Evolutionary conservation across 2,329 filamentous ascomycete species (phyloP).

Genomic region (Aspergillus sp.): DNA sequence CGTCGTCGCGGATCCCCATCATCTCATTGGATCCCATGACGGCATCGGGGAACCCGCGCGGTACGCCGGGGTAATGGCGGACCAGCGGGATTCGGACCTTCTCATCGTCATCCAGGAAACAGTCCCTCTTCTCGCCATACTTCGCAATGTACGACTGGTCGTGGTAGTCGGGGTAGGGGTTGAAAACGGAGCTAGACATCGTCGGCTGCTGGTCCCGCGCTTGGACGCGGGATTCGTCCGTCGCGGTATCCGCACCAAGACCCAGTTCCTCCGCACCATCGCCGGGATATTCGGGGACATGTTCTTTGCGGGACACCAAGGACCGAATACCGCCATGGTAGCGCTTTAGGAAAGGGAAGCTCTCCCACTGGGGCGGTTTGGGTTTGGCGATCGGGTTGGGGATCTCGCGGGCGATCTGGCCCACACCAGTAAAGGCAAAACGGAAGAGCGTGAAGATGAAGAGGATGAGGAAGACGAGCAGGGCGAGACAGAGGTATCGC

Average conservation of each 20-base stretch:
- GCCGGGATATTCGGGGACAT: constrained; percentile 71
- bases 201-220: constrained; percentile 21
- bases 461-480: constrained; percentile 60
- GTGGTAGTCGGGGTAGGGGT: constrained; percentile 59
- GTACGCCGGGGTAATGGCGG: constrained; percentile 66
- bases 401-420: constrained; percentile 30
- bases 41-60: constrained; percentile 73
- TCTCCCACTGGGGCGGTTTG: constrained; percentile 68
- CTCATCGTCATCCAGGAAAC: constrained; percentile 63
- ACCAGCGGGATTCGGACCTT: constrained; percentile 58
- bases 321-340: constrained; percentile 83
- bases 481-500: constrained; percentile 64
- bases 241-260: constrained; percentile 29
- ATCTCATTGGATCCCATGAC: constrained; percentile 80
- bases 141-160: constrained; percentile 47
- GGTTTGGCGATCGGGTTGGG: constrained; percentile 51
- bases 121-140: constrained; percentile 57
- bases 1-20: constrained; percentile 66
- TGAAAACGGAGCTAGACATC: constrained; percentile 47
- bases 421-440: constrained; percentile 50
- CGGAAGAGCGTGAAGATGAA: constrained; percentile 69
- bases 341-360: constrained; percentile 71
- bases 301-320: constrained; percentile 56
- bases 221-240: constrained; percentile 16
- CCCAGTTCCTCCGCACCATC: constrained; percentile 49